Evolutionary conservation across 2,329 filamentous ascomycete genomes (phyloP), one percentile per base, ranked within the genome.

Genomic region (Botrytis hyacinthi): DNA sequence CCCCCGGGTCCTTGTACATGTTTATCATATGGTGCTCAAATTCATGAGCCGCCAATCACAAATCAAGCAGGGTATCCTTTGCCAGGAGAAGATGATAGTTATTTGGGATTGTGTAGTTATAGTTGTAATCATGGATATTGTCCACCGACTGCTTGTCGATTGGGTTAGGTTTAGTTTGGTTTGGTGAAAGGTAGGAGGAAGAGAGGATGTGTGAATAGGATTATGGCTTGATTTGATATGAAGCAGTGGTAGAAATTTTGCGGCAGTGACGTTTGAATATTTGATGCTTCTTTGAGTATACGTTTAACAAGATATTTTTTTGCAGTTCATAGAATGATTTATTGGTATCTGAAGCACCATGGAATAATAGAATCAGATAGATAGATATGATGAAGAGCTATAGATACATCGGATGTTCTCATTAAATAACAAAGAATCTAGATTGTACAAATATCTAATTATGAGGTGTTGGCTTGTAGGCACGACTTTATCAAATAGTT

Each of bases 81-180:
- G 3, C 72, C 78, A 1, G 82, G 81, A 2, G 76, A 81, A 48
- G 78, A 79, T 48, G 80, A 82, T 6, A 78, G 80, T 3, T 87
- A 86, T 75, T 74, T 81, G 57, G 84, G 84, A 0, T 80, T 86
- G 22, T 86, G 85, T 75, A 84, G 82, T 73, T 86, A 82, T 75
- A 81, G 83, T 14, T 86, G 84, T 61, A 83, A 82, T 74, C 83
- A 85, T 76, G 84, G 84, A 0, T 86, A 86, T 73, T 72, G 70
- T 44, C 70, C 70, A 7, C 16, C 44, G 7, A 72, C 57, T 40
- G 70, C 57, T 57, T 72, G 61, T 54, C 70, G 48, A 71, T 69
- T 46, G 40, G 68, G 32, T 26, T 68, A 57, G 26, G 16, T 0
- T 46, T 46, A 5, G 3, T 29, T 68, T 42, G 26, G 16, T 0